Percentiles rank a stretch among this genome's conserved stretches.
phyloP scores from a whole-genome alignment of 2,329 filamentous ascomycete species.

The Gnomoniopsis sp. region DNA sequence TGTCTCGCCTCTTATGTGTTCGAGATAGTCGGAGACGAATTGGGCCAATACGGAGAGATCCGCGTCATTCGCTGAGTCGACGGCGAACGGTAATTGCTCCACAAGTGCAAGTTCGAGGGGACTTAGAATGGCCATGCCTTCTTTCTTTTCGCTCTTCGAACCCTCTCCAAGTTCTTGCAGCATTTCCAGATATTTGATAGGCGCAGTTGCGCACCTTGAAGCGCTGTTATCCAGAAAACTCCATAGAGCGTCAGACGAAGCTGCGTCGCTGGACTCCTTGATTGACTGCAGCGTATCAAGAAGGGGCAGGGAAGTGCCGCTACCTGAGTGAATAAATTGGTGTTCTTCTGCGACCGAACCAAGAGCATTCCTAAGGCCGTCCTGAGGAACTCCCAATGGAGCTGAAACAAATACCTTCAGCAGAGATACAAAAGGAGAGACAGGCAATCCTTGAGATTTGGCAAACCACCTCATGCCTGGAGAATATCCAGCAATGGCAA shows the following conservation, averaged over 20 bases:
- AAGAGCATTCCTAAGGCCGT: slow-evolving; percentile 54
- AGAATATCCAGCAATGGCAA: slow-evolving; percentile 76
- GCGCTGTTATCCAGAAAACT: slow-evolving; percentile 80
- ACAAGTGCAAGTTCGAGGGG: slow-evolving; percentile 65
- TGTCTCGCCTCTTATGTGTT: slow-evolving; percentile 47
- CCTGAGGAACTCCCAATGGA: slow-evolving; percentile 43
- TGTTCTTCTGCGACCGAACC: slow-evolving; percentile 60
- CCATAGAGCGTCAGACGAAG: slow-evolving; percentile 42
- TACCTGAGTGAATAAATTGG: slow-evolving; percentile 51
- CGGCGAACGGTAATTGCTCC: slow-evolving; percentile 74
- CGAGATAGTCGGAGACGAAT: slow-evolving; percentile 59
- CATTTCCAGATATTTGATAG: slow-evolving; percentile 79
- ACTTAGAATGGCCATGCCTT: slow-evolving; percentile 45
- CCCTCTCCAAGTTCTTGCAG: slow-evolving; percentile 49
- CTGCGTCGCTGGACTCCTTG: slow-evolving; percentile 26
- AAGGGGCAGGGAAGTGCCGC: slow-evolving; percentile 40
- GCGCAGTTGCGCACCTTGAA: slow-evolving; percentile 68
- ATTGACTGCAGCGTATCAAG: slow-evolving; percentile 32
- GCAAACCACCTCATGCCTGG: slow-evolving; percentile 89
- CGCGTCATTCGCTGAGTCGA: slow-evolving; percentile 45
- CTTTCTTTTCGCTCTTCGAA: slow-evolving; percentile 27
- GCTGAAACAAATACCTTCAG: slow-evolving; percentile 55
- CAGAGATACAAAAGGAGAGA: slow-evolving; percentile 71
- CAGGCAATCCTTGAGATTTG: slow-evolving; percentile 60
- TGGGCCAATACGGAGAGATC: slow-evolving; percentile 45